Conservation (phyloP, 331 rosid genomes). For the Acacia pycnantha region DNA sequence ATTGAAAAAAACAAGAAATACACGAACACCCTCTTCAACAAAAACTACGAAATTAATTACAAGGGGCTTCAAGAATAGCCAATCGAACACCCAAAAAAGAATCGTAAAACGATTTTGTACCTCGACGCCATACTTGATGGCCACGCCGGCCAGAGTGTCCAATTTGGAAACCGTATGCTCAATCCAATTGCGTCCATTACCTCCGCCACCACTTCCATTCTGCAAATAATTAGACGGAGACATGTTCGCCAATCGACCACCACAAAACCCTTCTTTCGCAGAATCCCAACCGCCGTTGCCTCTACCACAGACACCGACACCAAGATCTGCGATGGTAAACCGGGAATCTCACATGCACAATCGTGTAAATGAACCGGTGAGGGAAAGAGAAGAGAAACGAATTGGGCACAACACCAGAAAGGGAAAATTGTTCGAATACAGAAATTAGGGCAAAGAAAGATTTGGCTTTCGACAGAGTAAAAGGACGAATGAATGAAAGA, state of each 20-base stretch:
- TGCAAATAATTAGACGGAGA: slow-evolving; percentile 51
- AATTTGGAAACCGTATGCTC: slow-evolving; percentile 78
- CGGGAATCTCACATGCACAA: neutral
- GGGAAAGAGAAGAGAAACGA: neutral
- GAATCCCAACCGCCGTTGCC: neutral
- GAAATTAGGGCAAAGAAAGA: neutral
- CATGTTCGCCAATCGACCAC: slow-evolving; percentile 41
- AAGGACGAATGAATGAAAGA: neutral
- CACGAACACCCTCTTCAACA: neutral
- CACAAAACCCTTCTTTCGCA: neutral
- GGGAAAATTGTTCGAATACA: neutral
- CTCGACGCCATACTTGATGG: slow-evolving; percentile 93
- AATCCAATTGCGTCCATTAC: slow-evolving; percentile 49
- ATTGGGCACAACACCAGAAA: neutral
- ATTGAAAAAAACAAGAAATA: neutral
- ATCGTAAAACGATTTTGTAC: slow-evolving; percentile 29
- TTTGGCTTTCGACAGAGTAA: neutral
- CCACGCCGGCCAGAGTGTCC: slow-evolving; percentile 89
- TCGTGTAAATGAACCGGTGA: neutral
- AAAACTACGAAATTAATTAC: slow-evolving; percentile 13
- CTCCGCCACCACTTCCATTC: slow-evolving; percentile 33
- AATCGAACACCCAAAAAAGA: neutral
- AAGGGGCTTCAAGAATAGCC: neutral
- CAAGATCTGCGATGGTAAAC: slow-evolving; percentile 41
- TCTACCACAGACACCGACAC: slow-evolving; percentile 31